These are phyloP conservation scores for Pulveroboletus sp. DNA, from an alignment of 768 basidiomycete species.

Conservation along the genomic window DNA sequence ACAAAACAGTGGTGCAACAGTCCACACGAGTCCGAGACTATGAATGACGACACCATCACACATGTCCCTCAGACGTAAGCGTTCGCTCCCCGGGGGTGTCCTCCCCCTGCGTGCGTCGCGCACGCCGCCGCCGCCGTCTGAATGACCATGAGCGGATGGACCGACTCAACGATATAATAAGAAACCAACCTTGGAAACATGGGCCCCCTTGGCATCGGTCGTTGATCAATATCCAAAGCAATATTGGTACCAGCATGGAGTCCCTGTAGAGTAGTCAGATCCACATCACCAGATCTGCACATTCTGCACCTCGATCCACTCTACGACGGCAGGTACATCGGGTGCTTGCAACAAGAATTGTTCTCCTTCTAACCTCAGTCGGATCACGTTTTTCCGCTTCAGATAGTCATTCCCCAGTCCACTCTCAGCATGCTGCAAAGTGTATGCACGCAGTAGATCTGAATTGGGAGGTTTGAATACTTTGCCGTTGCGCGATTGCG, in stretches of 20 bases:
- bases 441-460: conserved; percentile 66
- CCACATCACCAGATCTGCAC: conserved; percentile 1
- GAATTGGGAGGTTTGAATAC: conserved; percentile 41
- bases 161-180: background rate
- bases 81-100: background rate
- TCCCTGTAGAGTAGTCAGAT: conserved; percentile 42
- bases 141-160: background rate
- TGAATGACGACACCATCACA: background rate
- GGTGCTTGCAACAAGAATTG: conserved; percentile 92
- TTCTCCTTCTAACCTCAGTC: conserved; percentile 89
- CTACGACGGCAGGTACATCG: conserved; percentile 79
- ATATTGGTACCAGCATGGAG: conserved; percentile 92
- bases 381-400: conserved; percentile 91
- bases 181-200: conserved; percentile 65
- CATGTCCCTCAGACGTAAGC: background rate
- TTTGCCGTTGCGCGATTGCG: conserved; percentile 17
- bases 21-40: background rate
- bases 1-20: background rate
- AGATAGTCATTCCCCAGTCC: conserved; percentile 93
- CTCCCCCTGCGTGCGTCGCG: conserved; percentile 15
- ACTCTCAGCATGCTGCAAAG: conserved; percentile 87
- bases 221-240: conserved; percentile 84
- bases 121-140: conserved; percentile 29
- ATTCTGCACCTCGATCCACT: conserved; percentile 85
- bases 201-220: conserved; percentile 88